Evolutionary conservation across 2,329 filamentous ascomycete genomes (phyloP), one percentile per base, ranked within the genome.

Genomic region (Colletotrichum tanaceti): DNA sequence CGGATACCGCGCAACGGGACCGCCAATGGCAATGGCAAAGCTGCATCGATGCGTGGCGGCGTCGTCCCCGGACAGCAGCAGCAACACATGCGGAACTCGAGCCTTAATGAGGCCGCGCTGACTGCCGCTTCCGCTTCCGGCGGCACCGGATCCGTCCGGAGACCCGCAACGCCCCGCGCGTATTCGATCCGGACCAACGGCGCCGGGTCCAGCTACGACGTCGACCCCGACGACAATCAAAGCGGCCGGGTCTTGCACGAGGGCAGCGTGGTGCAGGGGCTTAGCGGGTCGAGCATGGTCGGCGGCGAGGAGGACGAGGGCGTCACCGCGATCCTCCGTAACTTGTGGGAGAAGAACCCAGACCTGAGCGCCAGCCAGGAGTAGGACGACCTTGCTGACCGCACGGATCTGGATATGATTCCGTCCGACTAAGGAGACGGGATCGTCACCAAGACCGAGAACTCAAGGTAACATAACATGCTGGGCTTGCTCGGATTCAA

Each of bases 341-440:
- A 85, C 70, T 76, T 90, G 57, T 90, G 88, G 88, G 87, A 90
- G 53, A 89, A 87, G 80, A 86, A 82, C 57, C 79, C 83, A 76
- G 86, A 89, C 73, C 77, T 89, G 66, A 85, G 86, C 73, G 84
- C 84, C 35, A 89, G 87, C 73, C 82, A 84, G 77, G 81, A 83
- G 46, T 83, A 79, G 77, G 58, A 55, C 35, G 50, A 50, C 28
- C 41, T 28, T 54, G 35, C 53, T 65, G 62, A 39, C 54, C 20
- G 20, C 38, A n/a, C 35, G 54, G 65, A 46, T 20, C 22, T 22
- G 10, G 52, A 63, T 53, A 7, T 63, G 5, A 52, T 58, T 10
- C 64, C 52, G 11, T 38, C 18, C 18, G 43, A 47, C 1, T 58
- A 38, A 35, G n/a, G 10, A 10, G 50, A 28, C 5, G 11, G 28